Percentiles rank a stretch among this genome's conserved stretches.
Conservation (phyloP, 768 basidiomycete genomes). For the Lactifluus rugatus region DNA sequence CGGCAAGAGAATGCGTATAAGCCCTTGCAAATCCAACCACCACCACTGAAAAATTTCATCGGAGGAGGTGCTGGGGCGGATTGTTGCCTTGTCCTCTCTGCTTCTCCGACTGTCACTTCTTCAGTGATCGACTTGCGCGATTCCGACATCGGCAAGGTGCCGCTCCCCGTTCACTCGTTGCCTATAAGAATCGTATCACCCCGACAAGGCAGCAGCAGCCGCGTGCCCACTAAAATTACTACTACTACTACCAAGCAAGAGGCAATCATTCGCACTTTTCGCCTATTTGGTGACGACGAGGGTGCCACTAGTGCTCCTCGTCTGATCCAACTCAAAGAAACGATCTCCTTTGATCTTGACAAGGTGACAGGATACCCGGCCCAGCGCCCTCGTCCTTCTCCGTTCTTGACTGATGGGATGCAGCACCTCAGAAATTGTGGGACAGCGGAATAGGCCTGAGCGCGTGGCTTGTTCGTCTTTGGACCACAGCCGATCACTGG, state of each 20-base stretch:
- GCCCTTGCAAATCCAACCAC: conserved; percentile 57
- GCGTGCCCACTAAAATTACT: conserved; percentile 2
- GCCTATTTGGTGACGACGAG: conserved; percentile 22
- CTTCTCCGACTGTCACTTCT: conserved; percentile 26
- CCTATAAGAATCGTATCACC: conserved; percentile 42
- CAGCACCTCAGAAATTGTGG: conserved; percentile 76
- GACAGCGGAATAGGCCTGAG: conserved; percentile 85
- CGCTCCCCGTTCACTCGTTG: conserved; percentile 61
- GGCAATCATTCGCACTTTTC: conserved; percentile 50
- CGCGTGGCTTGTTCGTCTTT: conserved; percentile 54
- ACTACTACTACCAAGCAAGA: conserved; percentile 45
- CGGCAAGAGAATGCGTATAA: conserved; percentile 62
- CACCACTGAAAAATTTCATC: conserved; percentile 32
- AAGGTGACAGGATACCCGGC: conserved; percentile 45
- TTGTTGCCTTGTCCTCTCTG: conserved; percentile 58
- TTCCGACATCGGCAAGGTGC: conserved; percentile 32
- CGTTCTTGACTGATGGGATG: neutral
- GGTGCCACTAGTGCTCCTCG: conserved; percentile 4
- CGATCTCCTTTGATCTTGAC: conserved; percentile 86
- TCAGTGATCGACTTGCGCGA: conserved; percentile 36
- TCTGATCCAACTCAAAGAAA: conserved; percentile 53
- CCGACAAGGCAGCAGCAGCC: conserved; percentile 14
- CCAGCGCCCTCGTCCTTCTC: neutral
- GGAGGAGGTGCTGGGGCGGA: conserved; percentile 28
- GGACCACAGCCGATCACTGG: conserved; percentile 12